A percentile compares a stretch with the other conserved stretches of the same genome.
Evolutionary conservation across 1,284 basidiomycete genomes (phyloP).

Genomic region (Rhodotorula sp.): DNA sequence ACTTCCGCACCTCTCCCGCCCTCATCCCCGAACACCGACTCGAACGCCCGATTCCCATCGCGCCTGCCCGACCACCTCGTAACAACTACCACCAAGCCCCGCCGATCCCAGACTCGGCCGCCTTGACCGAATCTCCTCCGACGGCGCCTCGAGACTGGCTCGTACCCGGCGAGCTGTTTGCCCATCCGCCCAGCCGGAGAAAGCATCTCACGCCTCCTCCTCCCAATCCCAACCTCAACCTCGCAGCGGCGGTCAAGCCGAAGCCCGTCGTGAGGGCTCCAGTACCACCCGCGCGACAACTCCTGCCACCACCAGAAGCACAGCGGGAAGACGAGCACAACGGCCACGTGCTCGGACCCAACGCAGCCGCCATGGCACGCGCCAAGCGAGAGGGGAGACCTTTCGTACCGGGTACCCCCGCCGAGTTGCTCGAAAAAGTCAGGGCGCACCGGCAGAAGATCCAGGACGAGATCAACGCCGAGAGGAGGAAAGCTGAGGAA

Average conservation of each 20-base stretch:
- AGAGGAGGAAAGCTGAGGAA: too few species aligned
- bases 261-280: neutral
- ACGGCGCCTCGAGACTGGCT: conserved; percentile 14
- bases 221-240: neutral
- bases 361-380: conserved; percentile 21
- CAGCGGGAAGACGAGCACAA: conserved; percentile 4
- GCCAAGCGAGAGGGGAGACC: conserved; percentile 19
- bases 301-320: neutral
- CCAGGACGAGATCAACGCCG: neutral
- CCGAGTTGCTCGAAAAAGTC: conserved; percentile 11
- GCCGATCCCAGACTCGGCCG: neutral
- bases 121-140: conserved; percentile 1
- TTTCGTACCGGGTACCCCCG: conserved; percentile 31
- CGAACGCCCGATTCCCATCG: conserved; percentile 5
- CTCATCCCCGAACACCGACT: conserved; percentile 1
- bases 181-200: conserved; percentile 1
- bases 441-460: neutral
- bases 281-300: neutral
- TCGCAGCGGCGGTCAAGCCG: neutral
- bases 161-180: conserved; percentile 22
- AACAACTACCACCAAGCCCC: neutral
- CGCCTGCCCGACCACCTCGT: neutral
- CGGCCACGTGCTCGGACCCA: conserved; percentile 18
- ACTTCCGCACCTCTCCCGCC: conserved; percentile 22
- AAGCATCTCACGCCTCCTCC: neutral